Evolutionary conservation across 352 stramenopile species (phyloP), one percentile per base, ranked within the genome.

Genomic region (Phytopythium delawarense): DNA sequence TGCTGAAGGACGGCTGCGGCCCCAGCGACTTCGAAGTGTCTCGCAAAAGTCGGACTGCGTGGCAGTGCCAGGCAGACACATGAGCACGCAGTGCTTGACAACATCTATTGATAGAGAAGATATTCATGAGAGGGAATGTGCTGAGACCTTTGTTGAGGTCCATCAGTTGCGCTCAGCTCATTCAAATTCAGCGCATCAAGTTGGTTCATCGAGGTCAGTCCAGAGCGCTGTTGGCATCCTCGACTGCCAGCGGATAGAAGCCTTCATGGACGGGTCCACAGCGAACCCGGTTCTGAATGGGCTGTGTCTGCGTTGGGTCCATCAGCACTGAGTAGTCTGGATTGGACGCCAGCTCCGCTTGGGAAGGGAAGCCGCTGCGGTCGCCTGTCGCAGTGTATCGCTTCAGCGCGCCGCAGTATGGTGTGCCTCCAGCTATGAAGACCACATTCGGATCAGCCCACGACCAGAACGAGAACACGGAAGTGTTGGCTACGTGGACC

Each of bases 381-480:
- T 57, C 52, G 20, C 20, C 5, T 9, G 32, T 34, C 20, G 28
- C 9, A 0, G 2, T 18, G 52, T 34, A 57, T 32, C 52, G 8
- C 1, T 28, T 6, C 32, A 57, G 34, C 20, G 52, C 18, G 20
- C 32, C 20, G 35, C 52, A 57, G 34, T 57, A 57, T 2, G 30
- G 20, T 11, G 52, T 34, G 25, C 32, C 52, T 46, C 35, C 52
- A n/a, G 21, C 32, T 11, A 25, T 12, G 52, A 46, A 46, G 20
- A 0, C 9, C 32, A 42, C 6, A 15, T 2, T 15, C n/a, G 52
- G 18, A 21, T 74, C 64, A 16, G 42, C 44, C 67, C 60, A 74
- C 1, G 37, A 35, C 64, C 57, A 74, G 28, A 67, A 68, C n/a
- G 58, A 61, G 1, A 64, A 65, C 25, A 72, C 63, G 18, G 66